Evolutionary conservation across 495 filamentous ascomycete genomes (phyloP).

Genomic region (Wilcoxina mikolae): DNA sequence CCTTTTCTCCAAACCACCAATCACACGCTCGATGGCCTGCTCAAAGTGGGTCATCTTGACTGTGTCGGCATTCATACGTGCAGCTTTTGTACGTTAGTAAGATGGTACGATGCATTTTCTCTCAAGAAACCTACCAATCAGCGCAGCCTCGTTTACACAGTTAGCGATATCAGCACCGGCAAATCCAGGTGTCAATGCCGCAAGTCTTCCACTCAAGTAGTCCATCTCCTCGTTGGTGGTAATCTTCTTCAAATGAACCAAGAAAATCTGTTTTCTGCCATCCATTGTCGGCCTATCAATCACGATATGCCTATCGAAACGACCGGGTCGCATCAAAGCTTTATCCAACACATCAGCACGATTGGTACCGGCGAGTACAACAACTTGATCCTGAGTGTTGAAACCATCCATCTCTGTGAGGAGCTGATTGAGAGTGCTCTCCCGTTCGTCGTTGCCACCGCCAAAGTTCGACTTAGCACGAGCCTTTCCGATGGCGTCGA

Average conservation of each 20-base stretch:
- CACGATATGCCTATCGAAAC: conserved; percentile 87
- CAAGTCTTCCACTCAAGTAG: conserved; percentile 67
- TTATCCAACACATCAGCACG: conserved; percentile 86
- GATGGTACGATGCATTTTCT: background rate
- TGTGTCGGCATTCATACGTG: conserved; percentile 56
- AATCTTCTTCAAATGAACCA: conserved; percentile 82
- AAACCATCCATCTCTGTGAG: conserved; percentile 99
- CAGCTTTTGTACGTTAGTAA: conserved; percentile 46
- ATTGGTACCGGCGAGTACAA: conserved; percentile 96
- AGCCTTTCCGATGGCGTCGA: conserved; percentile 90
- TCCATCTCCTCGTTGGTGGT: conserved; percentile 79
- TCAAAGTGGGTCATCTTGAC: conserved; percentile 87
- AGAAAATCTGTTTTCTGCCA: conserved; percentile 89
- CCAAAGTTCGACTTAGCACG: conserved; percentile 51
- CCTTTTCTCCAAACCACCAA: conserved; percentile 92
- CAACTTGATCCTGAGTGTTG: conserved; percentile 92
- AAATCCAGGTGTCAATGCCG: conserved; percentile 88
- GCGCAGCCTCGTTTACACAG: conserved; percentile 90
- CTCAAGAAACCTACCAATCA: conserved; percentile 60
- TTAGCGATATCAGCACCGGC: conserved; percentile 97
- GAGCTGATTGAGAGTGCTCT: conserved; percentile 94
- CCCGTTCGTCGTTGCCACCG: conserved; percentile 92
- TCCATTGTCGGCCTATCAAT: conserved; percentile 95
- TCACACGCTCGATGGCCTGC: conserved; percentile 90
- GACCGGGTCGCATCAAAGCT: conserved; percentile 88